These are phyloP conservation scores for Oryza rufipogon DNA, from an alignment of 176 grass and related monocot genomes.

Conservation along the genomic window DNA sequence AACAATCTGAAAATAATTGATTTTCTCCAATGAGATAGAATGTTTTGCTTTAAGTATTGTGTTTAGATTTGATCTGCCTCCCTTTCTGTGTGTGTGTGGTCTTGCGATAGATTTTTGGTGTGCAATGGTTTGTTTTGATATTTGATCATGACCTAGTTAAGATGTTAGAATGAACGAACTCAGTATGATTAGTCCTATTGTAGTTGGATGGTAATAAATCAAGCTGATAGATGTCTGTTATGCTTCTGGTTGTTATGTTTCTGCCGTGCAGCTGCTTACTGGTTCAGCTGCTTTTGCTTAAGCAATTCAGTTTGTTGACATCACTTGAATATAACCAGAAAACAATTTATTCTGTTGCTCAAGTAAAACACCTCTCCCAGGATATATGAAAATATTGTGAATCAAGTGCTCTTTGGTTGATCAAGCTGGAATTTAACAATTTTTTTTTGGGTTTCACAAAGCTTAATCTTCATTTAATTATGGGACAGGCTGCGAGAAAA, in stretches of 20 bases:
- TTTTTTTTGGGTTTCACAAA: no score
- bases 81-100: background rate
- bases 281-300: background rate
- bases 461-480: no score
- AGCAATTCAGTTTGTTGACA: background rate
- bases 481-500: conserved; percentile 7
- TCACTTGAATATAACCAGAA: background rate
- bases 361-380: background rate
- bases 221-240: no score
- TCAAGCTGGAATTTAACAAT: no score
- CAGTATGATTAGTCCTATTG: background rate
- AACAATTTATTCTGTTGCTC: background rate
- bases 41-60: no score
- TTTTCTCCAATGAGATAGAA: no score
- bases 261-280: background rate
- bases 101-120: background rate
- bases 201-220: background rate
- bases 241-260: background rate
- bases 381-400: background rate
- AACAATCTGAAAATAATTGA: no score
- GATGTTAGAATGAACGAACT: background rate
- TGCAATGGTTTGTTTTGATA: no score
- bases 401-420: background rate
- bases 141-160: background rate
- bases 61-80: background rate